Evolutionary conservation across 2,329 filamentous ascomycete genomes (phyloP), one percentile per base, ranked within the genome.

Genomic region (Fusarium mangiferae): DNA sequence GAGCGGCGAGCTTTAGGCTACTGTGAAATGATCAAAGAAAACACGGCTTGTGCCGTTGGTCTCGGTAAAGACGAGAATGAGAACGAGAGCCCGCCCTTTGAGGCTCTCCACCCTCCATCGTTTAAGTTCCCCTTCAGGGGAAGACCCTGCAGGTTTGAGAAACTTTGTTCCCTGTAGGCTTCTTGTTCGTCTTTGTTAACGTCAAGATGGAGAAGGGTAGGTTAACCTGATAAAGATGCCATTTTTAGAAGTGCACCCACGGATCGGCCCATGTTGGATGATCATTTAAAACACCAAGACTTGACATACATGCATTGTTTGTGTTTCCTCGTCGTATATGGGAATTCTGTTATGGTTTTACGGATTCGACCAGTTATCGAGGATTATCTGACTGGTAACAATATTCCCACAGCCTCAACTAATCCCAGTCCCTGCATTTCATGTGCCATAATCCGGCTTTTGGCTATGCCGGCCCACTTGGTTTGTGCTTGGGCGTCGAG

Each of bases 371-470:
- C 28, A 44, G 24, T 18, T 36, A 73, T 70, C 61, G 56, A 39
- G 54, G 38, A 33, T 14, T 64, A 69, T 66, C 62, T 38, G n/a
- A 13, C 20, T 5, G 9, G 22, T 75, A 74, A 64, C 55, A 61
- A 12, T 48, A 26, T 38, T 63, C 24, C 12, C 57, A 62, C 52
- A 68, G 44, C 65, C 67, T 59, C 54, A 54, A 58, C 11, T 45
- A 38, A 56, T 26, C 72, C 72, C 41, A 60, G 73, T 73, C 73
- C 73, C 69, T 75, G 73, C 62, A 62, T 71, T 49, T 62, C 46
- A 75, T 66, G 55, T 68, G 55, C 62, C 52, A 69, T 62, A 71
- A 76, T 77, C 74, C 76, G 70, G 75, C 72, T 78, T 77, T 72
- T 73, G 62, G 51, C 58, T 68, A 26, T 48, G 65, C 63, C 36